Conservation (phyloP, 2,329 filamentous ascomycete genomes). For the Fusarium tricinctum region DNA sequence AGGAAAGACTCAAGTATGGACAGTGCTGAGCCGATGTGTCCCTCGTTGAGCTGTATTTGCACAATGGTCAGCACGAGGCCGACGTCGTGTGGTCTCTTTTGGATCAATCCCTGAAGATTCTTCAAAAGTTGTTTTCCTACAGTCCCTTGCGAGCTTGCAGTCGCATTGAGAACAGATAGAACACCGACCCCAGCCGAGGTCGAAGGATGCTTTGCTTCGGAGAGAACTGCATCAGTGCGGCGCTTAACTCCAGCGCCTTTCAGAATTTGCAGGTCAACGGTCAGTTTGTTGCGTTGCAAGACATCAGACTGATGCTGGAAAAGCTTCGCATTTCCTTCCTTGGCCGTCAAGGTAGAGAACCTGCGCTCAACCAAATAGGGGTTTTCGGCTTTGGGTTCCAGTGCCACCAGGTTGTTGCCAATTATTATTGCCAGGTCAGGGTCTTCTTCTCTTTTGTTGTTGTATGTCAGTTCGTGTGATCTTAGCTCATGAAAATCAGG, state of each 20-base stretch:
- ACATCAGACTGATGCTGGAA: constrained; percentile 77
- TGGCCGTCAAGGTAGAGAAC: constrained; percentile 66
- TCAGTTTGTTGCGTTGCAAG: constrained; percentile 72
- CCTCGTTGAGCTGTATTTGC: constrained; percentile 81
- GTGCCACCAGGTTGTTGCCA: constrained; percentile 71
- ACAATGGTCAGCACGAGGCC: constrained; percentile 84
- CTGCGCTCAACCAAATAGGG: constrained; percentile 77
- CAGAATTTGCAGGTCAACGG: constrained; percentile 74
- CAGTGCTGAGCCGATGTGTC: constrained; percentile 80
- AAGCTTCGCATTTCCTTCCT: constrained; percentile 71
- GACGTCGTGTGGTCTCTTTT: constrained; percentile 82
- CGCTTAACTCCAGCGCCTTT: constrained; percentile 74
- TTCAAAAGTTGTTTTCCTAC: constrained; percentile 78
- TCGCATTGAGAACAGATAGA: constrained; percentile 72
- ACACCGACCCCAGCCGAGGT: constrained; percentile 54
- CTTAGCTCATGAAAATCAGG: neutral
- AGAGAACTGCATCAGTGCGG: constrained; percentile 61
- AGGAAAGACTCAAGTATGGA: constrained; percentile 83
- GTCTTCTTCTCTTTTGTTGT: constrained; percentile 73
- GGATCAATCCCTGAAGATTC: constrained; percentile 76
- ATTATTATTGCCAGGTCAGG: constrained; percentile 75
- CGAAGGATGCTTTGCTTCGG: constrained; percentile 48
- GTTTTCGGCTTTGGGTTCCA: constrained; percentile 65
- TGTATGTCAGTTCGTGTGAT: constrained; percentile 40
- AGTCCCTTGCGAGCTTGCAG: constrained; percentile 76